A percentile compares a stretch with the other conserved stretches of the same genome.
Evolutionary conservation across 371 early-diverging fungal species (phyloP).

Genomic region (Mortierella sp.): DNA sequence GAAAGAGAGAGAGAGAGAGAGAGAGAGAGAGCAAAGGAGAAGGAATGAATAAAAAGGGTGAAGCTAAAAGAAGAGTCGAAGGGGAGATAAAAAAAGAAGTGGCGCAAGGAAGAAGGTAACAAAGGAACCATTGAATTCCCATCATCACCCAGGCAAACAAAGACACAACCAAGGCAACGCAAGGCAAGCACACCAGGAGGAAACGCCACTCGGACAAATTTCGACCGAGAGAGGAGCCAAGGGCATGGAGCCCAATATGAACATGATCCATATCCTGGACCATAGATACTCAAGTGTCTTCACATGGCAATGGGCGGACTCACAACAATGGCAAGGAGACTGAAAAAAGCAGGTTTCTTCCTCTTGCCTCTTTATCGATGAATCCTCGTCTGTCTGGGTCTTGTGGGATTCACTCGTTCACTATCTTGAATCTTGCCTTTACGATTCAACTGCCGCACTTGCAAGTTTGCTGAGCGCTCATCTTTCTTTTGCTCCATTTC

Average conservation of each 20-base stretch:
- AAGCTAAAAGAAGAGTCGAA: too few species aligned
- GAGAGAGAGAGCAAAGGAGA: neutral
- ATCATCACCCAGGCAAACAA: too few species aligned
- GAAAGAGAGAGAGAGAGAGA: neutral
- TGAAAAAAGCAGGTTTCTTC: too few species aligned
- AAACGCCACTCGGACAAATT: neutral
- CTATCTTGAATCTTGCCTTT: neutral
- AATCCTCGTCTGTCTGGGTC: neutral
- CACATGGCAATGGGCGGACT: conserved; percentile 7
- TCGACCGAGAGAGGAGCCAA: neutral
- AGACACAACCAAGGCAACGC: neutral
- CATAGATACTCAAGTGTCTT: neutral
- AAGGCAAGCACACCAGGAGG: neutral
- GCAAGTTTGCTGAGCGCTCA: too few species aligned
- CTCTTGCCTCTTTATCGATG: neutral
- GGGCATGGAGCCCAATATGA: neutral
- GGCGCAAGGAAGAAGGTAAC: too few species aligned
- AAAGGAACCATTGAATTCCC: too few species aligned
- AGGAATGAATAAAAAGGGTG: neutral
- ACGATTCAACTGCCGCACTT: too few species aligned
- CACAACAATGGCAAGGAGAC: too few species aligned
- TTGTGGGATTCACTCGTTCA: too few species aligned
- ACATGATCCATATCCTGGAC: too few species aligned
- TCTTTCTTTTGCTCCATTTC: too few species aligned
- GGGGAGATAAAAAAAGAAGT: too few species aligned